Evolutionary conservation across 106 monocot genomes (phyloP).

Genomic region (Acorus calamus): DNA sequence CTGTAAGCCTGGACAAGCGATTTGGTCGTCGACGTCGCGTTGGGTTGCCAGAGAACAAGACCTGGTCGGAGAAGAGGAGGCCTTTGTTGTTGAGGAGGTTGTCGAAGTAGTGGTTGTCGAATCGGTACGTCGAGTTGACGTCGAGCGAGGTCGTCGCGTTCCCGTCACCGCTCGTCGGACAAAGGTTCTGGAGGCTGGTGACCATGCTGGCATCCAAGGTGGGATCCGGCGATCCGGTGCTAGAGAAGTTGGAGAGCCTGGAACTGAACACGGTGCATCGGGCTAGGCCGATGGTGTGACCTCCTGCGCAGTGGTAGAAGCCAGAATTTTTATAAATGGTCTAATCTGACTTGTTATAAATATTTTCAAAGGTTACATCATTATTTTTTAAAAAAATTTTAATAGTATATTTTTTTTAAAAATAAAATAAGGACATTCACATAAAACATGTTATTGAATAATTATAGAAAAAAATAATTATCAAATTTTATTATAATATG

Average conservation of each 20-base stretch:
- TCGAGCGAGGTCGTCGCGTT: constrained; percentile 43
- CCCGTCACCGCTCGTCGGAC: constrained; percentile 40
- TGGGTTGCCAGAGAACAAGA: constrained; percentile 41
- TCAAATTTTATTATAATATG: no score
- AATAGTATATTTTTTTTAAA: no score
- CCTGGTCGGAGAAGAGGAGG: constrained; percentile 57
- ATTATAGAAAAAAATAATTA: no score
- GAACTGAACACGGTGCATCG: constrained; percentile 47
- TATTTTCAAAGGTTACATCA: no score
- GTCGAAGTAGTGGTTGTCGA: constrained; percentile 69
- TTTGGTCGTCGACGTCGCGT: constrained; percentile 20
- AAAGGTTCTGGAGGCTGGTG: constrained; percentile 15
- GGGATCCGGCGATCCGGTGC: constrained; percentile 28
- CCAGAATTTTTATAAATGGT: no score
- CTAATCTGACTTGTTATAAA: no score
- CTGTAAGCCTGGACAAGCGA: constrained; percentile 35
- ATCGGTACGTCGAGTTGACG: constrained; percentile 35
- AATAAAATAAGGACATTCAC: no score
- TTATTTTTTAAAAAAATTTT: no score
- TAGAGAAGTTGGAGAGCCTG: constrained; percentile 49
- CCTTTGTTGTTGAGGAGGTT: constrained; percentile 47
- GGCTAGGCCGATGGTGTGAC: constrained; percentile 55
- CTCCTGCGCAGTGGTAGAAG: no score
- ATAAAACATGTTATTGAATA: no score
- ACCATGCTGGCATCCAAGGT: constrained; percentile 39